Evolutionary conservation across 75 land plant genomes (phyloP).

Genomic region (Selaginella moellendorffii): DNA sequence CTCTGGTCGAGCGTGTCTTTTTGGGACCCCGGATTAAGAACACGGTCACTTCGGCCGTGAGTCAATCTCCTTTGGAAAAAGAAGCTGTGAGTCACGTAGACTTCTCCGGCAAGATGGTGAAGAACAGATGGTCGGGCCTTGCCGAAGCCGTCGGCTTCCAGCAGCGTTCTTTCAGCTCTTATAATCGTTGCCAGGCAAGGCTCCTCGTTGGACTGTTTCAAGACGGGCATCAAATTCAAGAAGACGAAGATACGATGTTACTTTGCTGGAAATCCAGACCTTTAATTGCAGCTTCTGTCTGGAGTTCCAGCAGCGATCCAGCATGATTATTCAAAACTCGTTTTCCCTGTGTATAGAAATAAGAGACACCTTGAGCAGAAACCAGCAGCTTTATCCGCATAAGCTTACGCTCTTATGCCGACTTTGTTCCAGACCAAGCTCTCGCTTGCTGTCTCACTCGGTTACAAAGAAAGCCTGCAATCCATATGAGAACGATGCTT

Average conservation of each 20-base stretch:
- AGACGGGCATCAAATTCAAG: constrained; percentile 31
- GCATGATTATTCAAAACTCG: too few relatives aligned
- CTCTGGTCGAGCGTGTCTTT: constrained; percentile 1
- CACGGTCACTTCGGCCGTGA: background rate
- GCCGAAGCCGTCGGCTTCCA: constrained; percentile 23
- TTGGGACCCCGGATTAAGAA: background rate
- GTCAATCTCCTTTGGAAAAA: background rate
- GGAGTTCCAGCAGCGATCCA: too few relatives aligned
- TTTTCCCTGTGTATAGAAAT: too few relatives aligned
- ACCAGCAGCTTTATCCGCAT: too few relatives aligned
- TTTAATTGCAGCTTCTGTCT: constrained; percentile 67
- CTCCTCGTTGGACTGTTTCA: constrained; percentile 26
- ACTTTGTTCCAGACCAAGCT: too few relatives aligned
- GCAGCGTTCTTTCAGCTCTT: constrained; percentile 42
- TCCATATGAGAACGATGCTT: too few relatives aligned
- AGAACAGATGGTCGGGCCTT: background rate
- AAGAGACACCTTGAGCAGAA: too few relatives aligned
- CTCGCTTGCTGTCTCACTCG: too few relatives aligned
- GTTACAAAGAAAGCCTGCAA: too few relatives aligned
- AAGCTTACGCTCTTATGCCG: too few relatives aligned
- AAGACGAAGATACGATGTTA: constrained; percentile 35
- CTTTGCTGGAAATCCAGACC: constrained; percentile 65
- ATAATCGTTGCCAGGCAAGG: constrained; percentile 59
- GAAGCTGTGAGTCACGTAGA: background rate
- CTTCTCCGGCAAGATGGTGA: background rate